These are phyloP conservation scores for Aspergillus sp. DNA, from an alignment of 2,329 filamentous ascomycete genomes.

Conservation along the genomic window DNA sequence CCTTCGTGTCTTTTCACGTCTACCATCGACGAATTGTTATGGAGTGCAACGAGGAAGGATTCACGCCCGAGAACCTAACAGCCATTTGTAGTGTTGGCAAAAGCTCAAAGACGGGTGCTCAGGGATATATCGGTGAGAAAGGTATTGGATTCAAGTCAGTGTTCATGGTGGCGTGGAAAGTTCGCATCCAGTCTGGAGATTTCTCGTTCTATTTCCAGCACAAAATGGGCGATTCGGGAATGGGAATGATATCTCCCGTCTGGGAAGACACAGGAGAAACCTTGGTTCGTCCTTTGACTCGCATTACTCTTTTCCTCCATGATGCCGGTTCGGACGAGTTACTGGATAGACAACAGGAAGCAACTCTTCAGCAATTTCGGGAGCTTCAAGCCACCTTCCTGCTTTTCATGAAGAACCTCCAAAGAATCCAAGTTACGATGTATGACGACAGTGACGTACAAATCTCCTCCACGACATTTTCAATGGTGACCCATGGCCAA, in stretches of 20 bases:
- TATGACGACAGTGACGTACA: slow-evolving; percentile 8
- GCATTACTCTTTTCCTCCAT: slow-evolving; percentile 29
- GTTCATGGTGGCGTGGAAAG: slow-evolving; percentile 27
- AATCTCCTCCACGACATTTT: slow-evolving; percentile 1
- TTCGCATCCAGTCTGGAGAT: slow-evolving; percentile 33
- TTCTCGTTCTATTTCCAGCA: slow-evolving; percentile 34
- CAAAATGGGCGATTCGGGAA: slow-evolving; percentile 32
- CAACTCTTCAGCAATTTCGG: slow-evolving; percentile 7
- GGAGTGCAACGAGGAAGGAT: slow-evolving; percentile 40
- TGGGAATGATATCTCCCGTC: slow-evolving; percentile 46
- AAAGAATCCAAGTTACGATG: slow-evolving; percentile 15
- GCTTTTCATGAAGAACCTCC: slow-evolving; percentile 38
- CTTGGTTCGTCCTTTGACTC: slow-evolving; percentile 15
- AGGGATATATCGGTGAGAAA: slow-evolving; percentile 25
- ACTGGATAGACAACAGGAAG: slow-evolving; percentile 2
- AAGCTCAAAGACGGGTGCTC: slow-evolving; percentile 27
- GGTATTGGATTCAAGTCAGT: slow-evolving; percentile 33
- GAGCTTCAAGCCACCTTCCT: slow-evolving; percentile 34
- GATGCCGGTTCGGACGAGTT: slow-evolving; percentile 20
- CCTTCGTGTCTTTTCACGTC: slow-evolving; percentile 17
- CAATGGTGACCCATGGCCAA: background rate
- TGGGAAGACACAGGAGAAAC: slow-evolving; percentile 9
- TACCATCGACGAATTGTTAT: slow-evolving; percentile 29
- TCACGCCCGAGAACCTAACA: slow-evolving; percentile 25
- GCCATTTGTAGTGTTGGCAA: slow-evolving; percentile 33